These are phyloP conservation scores for Stygiomarasmius scandens DNA, from an alignment of 1,284 basidiomycete species.

Conservation along the genomic window DNA sequence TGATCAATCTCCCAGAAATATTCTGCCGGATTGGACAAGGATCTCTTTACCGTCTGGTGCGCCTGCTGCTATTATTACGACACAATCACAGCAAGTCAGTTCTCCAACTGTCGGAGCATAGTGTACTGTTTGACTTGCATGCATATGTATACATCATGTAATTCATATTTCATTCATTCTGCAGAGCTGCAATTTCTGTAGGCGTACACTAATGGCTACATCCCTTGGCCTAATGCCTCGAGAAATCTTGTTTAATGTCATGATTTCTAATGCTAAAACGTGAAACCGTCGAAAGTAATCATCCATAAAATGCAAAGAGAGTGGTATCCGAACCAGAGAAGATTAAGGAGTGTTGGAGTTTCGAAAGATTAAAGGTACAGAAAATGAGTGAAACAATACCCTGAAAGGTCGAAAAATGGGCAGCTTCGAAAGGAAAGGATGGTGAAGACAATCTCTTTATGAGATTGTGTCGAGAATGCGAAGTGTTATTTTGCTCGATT, in stretches of 20 bases:
- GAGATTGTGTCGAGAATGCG: conserved; percentile 16
- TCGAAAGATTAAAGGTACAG: too few relatives aligned
- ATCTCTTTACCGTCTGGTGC: conserved; percentile 62
- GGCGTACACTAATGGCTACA: not conserved
- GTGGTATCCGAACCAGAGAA: too few relatives aligned
- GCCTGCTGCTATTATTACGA: conserved; percentile 42
- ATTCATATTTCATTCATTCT: not conserved
- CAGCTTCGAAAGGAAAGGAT: conserved; percentile 4
- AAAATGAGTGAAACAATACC: too few relatives aligned
- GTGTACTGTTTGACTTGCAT: conserved; percentile 14
- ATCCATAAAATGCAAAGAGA: not conserved
- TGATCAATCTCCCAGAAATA: conserved; percentile 37
- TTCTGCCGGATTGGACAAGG: conserved; percentile 83
- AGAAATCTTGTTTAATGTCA: not conserved
- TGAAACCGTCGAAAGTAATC: not conserved
- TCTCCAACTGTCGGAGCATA: not conserved
- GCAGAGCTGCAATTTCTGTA: not conserved
- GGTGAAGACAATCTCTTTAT: not conserved
- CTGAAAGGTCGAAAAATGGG: not conserved
- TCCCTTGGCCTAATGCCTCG: not conserved
- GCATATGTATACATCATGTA: not conserved
- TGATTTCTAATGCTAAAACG: not conserved
- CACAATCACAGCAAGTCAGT: not conserved
- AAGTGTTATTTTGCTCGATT: conserved; percentile 13
- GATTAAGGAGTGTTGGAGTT: too few relatives aligned